Base-by-base conservation (phyloP, 108 stramenopile species). In the Phaeodactylum tricornutum region DNA sequence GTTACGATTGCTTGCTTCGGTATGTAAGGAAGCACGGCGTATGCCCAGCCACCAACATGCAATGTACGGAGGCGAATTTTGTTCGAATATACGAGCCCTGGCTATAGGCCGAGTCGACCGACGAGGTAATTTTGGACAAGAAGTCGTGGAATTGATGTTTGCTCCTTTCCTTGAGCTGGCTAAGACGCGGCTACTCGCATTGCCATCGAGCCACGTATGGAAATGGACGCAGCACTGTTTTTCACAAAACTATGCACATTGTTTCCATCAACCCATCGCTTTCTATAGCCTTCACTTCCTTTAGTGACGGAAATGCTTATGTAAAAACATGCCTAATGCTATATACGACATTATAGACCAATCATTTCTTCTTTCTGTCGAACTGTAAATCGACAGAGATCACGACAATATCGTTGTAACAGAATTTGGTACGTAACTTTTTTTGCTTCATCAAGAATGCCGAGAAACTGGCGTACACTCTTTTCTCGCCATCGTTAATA, bases 81-180 rank as follows among this genome's bases (percentile, higher is more conserved):
- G 66, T 81, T 25, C 59, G 81, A 51, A 61, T 87, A 17, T 87
- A 56, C 55, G 84, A 82, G 28, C 77, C 84, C 3, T n/a, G n/a
- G n/a, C n/a, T n/a, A n/a, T n/a, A n/a, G n/a, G n/a, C n/a, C n/a
- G n/a, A n/a, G n/a, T n/a, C n/a, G n/a, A n/a, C n/a, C n/a, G n/a
- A n/a, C n/a, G n/a, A n/a, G n/a, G n/a, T n/a, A n/a, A n/a, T n/a
- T n/a, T n/a, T n/a, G n/a, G n/a, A n/a, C n/a, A n/a, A n/a, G n/a
- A n/a, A n/a, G n/a, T n/a, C n/a, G n/a, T n/a, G n/a, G n/a, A n/a
- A n/a, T n/a, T n/a, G n/a, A n/a, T n/a, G n/a, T n/a, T n/a, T n/a
- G n/a, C n/a, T n/a, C n/a, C n/a, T n/a, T n/a, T n/a, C n/a, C n/a
- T n/a, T n/a, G n/a, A n/a, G n/a, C n/a, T n/a, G n/a, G n/a, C n/a